phyloP scores from a whole-genome alignment of 495 filamentous ascomycete genomes.

The Penicillium atrosanguineum region DNA sequence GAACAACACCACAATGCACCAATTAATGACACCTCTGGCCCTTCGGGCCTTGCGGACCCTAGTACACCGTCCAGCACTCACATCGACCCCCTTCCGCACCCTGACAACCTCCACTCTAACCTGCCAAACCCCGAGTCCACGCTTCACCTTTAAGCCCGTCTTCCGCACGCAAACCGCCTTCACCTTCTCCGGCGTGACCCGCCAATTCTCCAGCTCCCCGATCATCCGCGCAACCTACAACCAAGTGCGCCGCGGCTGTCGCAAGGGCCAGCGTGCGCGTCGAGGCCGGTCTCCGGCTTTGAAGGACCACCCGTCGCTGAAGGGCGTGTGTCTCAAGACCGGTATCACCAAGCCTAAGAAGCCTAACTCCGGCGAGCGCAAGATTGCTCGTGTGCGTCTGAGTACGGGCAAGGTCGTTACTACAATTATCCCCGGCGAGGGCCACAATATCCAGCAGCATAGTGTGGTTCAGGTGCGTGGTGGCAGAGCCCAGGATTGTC shows the following conservation, averaged over 20 bases:
- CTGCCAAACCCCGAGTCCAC: slow-evolving; percentile 18
- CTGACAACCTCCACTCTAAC: slow-evolving; percentile 17
- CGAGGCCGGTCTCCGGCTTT: slow-evolving; percentile 85
- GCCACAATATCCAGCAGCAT: slow-evolving; percentile 99
- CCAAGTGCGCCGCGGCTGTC: slow-evolving; percentile 67
- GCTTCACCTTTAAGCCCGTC: slow-evolving; percentile 35
- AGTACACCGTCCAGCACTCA: slow-evolving; percentile 26
- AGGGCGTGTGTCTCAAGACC: slow-evolving; percentile 93
- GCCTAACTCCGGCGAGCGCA: slow-evolving; percentile 93
- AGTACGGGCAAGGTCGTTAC: slow-evolving; percentile 84
- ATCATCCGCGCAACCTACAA: slow-evolving; percentile 47
- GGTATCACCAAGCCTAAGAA: slow-evolving; percentile 94
- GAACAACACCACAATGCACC: slow-evolving; percentile 27
- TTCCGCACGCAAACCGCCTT: slow-evolving; percentile 33
- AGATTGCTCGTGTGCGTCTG: slow-evolving; percentile 83
- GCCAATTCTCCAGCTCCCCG: slow-evolving; percentile 46
- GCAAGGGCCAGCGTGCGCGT: slow-evolving; percentile 70
- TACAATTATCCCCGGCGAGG: slow-evolving; percentile 93
- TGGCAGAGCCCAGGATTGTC: slow-evolving; percentile 92
- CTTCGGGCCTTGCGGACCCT: slow-evolving; percentile 41
- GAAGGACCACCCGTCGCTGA: slow-evolving; percentile 72
- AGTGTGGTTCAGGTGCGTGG: slow-evolving; percentile 92
- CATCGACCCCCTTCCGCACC: slow-evolving; percentile 20
- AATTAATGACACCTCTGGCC: slow-evolving; percentile 37
- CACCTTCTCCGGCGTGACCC: slow-evolving; percentile 13